phyloP scores from a whole-genome alignment of 2,329 filamentous ascomycete genomes.

The Chaetomium globosum region DNA sequence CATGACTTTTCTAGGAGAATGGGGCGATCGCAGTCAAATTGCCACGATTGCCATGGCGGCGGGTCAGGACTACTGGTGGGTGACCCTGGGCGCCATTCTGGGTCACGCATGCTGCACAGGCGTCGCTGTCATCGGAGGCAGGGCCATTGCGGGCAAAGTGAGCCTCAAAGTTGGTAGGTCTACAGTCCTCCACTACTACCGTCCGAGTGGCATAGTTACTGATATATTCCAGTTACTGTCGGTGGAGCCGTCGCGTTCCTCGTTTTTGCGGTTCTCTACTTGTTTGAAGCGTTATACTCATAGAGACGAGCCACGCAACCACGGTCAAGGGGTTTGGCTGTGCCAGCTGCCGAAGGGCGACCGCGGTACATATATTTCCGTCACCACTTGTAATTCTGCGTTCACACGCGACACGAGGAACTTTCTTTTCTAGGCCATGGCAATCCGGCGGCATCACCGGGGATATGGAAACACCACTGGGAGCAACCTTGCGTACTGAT shows the following conservation, averaged over 20 bases:
- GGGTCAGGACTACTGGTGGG: conserved; percentile 98
- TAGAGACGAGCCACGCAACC: conserved; percentile 37
- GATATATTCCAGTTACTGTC: conserved; percentile 70
- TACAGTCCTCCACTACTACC: conserved; percentile 5
- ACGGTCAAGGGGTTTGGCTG: conserved; percentile 22
- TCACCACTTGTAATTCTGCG: conserved; percentile 31
- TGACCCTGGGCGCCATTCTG: conserved; percentile 81
- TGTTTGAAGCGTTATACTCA: conserved; percentile 73
- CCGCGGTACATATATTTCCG: conserved; percentile 19
- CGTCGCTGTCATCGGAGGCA: conserved; percentile 86
- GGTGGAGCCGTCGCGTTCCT: conserved; percentile 90
- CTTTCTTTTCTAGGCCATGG: conserved; percentile 19
- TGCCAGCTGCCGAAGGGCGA: conserved; percentile 22
- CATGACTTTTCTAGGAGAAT: conserved; percentile 98
- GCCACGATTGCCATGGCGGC: conserved; percentile 99
- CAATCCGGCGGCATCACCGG: conserved; percentile 12
- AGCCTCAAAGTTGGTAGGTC: conserved; percentile 93
- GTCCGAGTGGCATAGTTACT: conserved; percentile 1
- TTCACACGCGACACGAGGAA: conserved; percentile 10
- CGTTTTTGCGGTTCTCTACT: conserved; percentile 87
- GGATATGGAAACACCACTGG: neutral
- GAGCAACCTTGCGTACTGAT: neutral
- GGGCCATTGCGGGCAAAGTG: conserved; percentile 88
- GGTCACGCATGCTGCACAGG: conserved; percentile 91
- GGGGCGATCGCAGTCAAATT: conserved; percentile 97